Evolutionary conservation across 2,329 filamentous ascomycete species (phyloP).

Genomic region (Neonectria ditissima): DNA sequence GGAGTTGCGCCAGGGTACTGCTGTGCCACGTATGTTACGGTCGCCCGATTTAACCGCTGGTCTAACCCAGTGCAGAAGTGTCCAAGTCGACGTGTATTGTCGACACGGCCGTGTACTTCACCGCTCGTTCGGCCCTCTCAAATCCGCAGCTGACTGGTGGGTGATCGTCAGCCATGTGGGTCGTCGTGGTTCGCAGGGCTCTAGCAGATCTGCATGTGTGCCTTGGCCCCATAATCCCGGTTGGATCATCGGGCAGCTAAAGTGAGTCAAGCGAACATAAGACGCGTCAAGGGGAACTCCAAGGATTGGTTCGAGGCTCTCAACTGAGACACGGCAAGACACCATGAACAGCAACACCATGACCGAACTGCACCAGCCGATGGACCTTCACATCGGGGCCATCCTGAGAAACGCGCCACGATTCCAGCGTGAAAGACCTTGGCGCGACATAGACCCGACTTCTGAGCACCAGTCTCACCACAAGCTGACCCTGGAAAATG

Average conservation of each 20-base stretch:
- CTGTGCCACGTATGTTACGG: background rate
- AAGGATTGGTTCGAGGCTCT: background rate
- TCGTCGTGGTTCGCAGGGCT: background rate
- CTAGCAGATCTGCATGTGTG: slow-evolving; percentile 22
- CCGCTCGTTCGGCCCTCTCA: background rate
- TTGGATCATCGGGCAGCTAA: slow-evolving; percentile 21
- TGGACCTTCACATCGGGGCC: slow-evolving; percentile 1
- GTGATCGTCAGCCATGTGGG: background rate
- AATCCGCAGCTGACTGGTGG: background rate
- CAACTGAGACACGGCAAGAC: slow-evolving; percentile 8
- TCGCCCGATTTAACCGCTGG: background rate
- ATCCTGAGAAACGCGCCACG: background rate
- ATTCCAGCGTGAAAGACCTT: background rate
- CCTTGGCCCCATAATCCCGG: slow-evolving; percentile 21
- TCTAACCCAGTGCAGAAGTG: background rate
- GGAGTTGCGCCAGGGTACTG: background rate
- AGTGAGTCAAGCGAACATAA: slow-evolving; percentile 19
- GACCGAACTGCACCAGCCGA: slow-evolving; percentile 2
- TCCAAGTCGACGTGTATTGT: background rate
- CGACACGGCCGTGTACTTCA: background rate
- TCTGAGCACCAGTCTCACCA: background rate
- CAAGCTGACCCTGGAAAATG: background rate
- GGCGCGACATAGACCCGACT: background rate
- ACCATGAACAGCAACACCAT: slow-evolving; percentile 8
- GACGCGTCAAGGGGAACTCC: slow-evolving; percentile 1